Evolutionary conservation across 768 basidiomycete species (phyloP), one percentile per base, ranked within the genome.

Genomic region (Kwoniella heveanensis): DNA sequence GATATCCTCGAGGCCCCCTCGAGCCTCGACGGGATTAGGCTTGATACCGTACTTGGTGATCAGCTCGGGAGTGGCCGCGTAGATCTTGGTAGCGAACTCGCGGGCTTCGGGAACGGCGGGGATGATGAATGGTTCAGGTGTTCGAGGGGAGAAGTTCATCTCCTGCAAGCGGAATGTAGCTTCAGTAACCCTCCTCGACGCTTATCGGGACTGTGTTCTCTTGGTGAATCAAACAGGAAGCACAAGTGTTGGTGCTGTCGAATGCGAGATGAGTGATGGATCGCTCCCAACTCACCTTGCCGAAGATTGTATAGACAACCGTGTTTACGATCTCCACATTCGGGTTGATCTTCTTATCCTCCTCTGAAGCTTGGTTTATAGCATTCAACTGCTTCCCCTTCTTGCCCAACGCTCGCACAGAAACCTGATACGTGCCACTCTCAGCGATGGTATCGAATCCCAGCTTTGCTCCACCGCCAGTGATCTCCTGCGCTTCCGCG

Each of bases 1-100:
- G 46, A 78, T 54, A 21, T 51, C 69, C 24, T 80, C 78, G 32
- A 82, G 64, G 17, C 79, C 79, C 29, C 72, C 70, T 25, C 70
- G 56, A 55, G 73, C n/a, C 59, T 66, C 66, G 1, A 75, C 57
- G 3, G 73, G 77, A 62, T 72, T 74, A n/a, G 72, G 62, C 49
- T 63, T 67, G 67, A 76, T 67, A 2, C 51, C 55, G 60, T 67
- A 60, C 39, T 72, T 62, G 24, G 53, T 53, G 27, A 78, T 66
- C 21, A 70, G 52, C 13, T 69, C 64, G 1, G 69, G 48, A 1
- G 60, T 62, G 15, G 24, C 44, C 22, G 37, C 54, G 54, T 47
- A 37, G 29, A 68, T 49, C 15, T 69, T 59, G 9, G 27, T 60
- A 39, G 55, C 68, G 48, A 70, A 72, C 10, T 55, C 67, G 6